Conservation (phyloP, 225 moss, liverwort and hornwort species). For the Anthoceros angustus region DNA sequence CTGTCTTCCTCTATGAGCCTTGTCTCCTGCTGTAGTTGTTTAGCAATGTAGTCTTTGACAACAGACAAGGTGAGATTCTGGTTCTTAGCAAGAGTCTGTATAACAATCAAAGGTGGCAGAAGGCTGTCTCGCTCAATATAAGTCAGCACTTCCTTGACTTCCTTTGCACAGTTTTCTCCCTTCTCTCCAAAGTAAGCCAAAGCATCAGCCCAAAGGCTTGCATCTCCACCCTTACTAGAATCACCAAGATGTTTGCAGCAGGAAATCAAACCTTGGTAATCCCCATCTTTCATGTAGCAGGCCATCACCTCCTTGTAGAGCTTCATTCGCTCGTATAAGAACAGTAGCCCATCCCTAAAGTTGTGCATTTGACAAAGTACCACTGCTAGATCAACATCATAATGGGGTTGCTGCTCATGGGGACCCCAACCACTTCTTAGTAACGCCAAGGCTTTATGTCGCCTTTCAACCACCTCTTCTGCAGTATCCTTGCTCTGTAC, state of each 20-base stretch:
- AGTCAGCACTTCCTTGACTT: constrained; percentile 80
- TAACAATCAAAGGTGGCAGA: constrained; percentile 75
- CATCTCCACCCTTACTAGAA: constrained; percentile 70
- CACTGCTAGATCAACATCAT: constrained; percentile 89
- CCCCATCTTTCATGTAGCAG: constrained; percentile 86
- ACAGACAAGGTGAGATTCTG: constrained; percentile 70
- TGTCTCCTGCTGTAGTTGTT: constrained; percentile 81
- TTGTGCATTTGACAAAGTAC: constrained; percentile 97
- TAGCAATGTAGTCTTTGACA: constrained; percentile 85
- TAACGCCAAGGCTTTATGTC: constrained; percentile 61
- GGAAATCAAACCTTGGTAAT: constrained; percentile 79
- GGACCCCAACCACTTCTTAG: constrained; percentile 83
- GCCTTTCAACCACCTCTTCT: constrained; percentile 55
- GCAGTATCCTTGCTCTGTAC: constrained; percentile 25
- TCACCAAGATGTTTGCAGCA: constrained; percentile 96
- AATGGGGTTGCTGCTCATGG: constrained; percentile 83
- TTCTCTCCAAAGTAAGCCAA: constrained; percentile 86
- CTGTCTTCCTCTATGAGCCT: constrained; percentile 84
- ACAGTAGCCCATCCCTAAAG: constrained; percentile 76
- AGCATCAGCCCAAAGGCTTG: constrained; percentile 84
- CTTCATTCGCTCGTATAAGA: constrained; percentile 95
- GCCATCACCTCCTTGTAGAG: constrained; percentile 94
- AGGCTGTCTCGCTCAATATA: constrained; percentile 81
- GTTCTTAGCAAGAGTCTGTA: constrained; percentile 87
- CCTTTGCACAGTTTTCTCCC: constrained; percentile 85